Conservation (phyloP, 2,329 filamentous ascomycete genomes). For the Beauveria sp. region DNA sequence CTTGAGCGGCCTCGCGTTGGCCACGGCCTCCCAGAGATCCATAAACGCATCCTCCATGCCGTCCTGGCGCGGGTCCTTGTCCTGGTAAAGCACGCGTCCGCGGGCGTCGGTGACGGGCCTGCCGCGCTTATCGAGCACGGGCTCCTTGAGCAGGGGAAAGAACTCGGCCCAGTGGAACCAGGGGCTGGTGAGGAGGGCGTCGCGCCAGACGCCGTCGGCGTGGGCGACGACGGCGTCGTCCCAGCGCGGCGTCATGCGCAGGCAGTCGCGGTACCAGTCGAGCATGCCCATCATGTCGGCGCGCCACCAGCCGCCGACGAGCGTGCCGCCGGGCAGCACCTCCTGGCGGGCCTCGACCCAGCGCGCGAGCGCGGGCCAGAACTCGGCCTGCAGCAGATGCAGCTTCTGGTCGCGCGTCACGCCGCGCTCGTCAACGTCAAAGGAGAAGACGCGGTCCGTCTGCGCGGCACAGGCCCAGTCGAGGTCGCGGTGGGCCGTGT, state of each 20-base stretch:
- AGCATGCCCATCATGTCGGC: conserved; percentile 21
- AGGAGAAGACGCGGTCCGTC: conserved; percentile 16
- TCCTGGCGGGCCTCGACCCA: conserved; percentile 18
- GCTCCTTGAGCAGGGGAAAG: conserved; percentile 15
- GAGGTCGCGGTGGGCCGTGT: conserved; percentile 17
- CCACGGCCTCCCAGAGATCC: conserved; percentile 18
- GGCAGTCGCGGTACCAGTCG: conserved; percentile 22
- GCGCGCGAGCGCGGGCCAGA: conserved; percentile 21
- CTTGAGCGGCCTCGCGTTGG: conserved; percentile 16
- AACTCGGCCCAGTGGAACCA: conserved; percentile 23
- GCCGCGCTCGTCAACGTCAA: conserved; percentile 11
- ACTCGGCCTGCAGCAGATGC: conserved; percentile 17
- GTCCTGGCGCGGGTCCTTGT: conserved; percentile 12
- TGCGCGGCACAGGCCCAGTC: conserved; percentile 17
- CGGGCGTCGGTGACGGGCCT: neutral
- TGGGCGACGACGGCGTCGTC: conserved; percentile 16
- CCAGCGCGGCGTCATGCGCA: conserved; percentile 15
- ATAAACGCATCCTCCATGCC: conserved; percentile 20
- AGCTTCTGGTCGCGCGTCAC: conserved; percentile 16
- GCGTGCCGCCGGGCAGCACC: conserved; percentile 15
- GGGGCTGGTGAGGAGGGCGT: conserved; percentile 17
- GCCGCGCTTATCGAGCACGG: conserved; percentile 11
- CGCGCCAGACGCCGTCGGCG: conserved; percentile 19
- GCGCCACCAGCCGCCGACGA: conserved; percentile 19
- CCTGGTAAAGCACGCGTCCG: conserved; percentile 10